Base-by-base conservation (phyloP, 2,329 filamentous ascomycete species). In the Monosporascus ibericus region DNA sequence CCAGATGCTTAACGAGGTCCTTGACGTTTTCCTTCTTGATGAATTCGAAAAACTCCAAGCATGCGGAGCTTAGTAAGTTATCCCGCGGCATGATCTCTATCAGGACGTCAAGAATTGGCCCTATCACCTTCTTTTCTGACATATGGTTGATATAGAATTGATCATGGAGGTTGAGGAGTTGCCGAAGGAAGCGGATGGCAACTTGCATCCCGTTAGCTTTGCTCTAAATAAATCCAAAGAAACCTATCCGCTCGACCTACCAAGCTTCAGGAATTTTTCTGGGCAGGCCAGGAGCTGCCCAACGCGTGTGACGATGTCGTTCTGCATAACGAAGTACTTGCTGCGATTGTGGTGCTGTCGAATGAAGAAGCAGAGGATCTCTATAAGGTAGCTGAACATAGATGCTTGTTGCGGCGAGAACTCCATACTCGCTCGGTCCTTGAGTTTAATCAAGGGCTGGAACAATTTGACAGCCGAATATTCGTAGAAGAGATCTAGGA, bases 331-430 rank as follows among this genome's bases (percentile, higher is more conserved):
- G 65, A 96, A 96, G 64, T 85, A 88, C 69, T 95, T 94, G 74
- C 87, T 92, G 61, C 90, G 85, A 63, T 89, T 85, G 40, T 87
- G 81, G 70, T 97, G 92, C 65, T 95, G 89, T 40, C 92, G 85
- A 58, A 96, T 85, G 68, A 96, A 96, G 73, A 95, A 97, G 67
- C 88, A 92, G 48, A 97, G 79, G 27, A 96, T 89, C 66, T 99
- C 94, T 51, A 96, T 87, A 48, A 99, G 76, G 67, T 96, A 94
- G 20, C 85, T 86, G 69, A 92, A 95, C 57, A 97, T 80, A n/a
- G 90, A 89, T 25, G 94, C 90, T 68, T 96, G 87, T 62, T 94
- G 85, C 50, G 90, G 87, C 24, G 81, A 81, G 59, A 97, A 85
- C 55, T 85, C 78, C 72, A 88, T 79, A 62, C 89, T 82, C 40